A percentile compares a stretch with the other conserved stretches of the same genome.
Conservation (phyloP, 352 stramenopile genomes). For the Pythium apleroticum region DNA sequence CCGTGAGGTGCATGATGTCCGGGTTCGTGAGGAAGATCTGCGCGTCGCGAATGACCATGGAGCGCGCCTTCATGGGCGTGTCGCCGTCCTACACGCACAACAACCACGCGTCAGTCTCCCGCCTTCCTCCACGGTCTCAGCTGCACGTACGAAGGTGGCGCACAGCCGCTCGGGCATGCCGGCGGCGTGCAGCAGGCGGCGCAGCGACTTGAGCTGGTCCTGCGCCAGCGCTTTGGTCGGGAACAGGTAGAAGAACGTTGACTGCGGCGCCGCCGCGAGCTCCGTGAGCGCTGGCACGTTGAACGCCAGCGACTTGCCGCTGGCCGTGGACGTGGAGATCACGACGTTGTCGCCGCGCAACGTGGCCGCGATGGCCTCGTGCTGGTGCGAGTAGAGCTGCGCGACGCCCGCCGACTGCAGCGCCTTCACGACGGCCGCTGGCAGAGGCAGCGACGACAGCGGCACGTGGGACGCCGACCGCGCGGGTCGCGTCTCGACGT, state of each 20-base stretch:
- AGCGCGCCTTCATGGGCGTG: constrained; percentile 88
- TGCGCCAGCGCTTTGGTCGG: constrained; percentile 98
- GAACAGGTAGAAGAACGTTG: constrained; percentile 94
- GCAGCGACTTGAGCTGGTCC: constrained; percentile 94
- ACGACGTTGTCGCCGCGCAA: constrained; percentile 89
- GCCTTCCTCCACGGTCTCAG: constrained; percentile 7
- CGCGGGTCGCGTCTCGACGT: constrained; percentile 61
- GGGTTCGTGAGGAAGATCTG: constrained; percentile 98
- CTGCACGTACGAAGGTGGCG: constrained; percentile 61
- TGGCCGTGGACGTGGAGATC: constrained; percentile 96
- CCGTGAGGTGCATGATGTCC: constrained; percentile 97
- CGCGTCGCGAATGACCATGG: constrained; percentile 77
- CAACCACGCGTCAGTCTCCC: background rate
- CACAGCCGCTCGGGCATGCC: constrained; percentile 47
- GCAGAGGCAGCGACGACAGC: constrained; percentile 41
- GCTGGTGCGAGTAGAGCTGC: constrained; percentile 93
- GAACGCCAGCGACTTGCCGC: constrained; percentile 97
- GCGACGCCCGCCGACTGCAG: constrained; percentile 52
- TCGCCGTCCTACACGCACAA: constrained; percentile 88
- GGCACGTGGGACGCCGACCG: constrained; percentile 44
- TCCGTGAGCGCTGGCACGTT: constrained; percentile 91
- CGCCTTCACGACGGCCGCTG: constrained; percentile 33
- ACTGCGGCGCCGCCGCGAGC: constrained; percentile 48
- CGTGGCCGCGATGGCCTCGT: constrained; percentile 86
- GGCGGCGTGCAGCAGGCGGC: constrained; percentile 62